phyloP scores from a whole-genome alignment of 2,329 filamentous ascomycete genomes.

The Apiospora rasikravindrae region DNA sequence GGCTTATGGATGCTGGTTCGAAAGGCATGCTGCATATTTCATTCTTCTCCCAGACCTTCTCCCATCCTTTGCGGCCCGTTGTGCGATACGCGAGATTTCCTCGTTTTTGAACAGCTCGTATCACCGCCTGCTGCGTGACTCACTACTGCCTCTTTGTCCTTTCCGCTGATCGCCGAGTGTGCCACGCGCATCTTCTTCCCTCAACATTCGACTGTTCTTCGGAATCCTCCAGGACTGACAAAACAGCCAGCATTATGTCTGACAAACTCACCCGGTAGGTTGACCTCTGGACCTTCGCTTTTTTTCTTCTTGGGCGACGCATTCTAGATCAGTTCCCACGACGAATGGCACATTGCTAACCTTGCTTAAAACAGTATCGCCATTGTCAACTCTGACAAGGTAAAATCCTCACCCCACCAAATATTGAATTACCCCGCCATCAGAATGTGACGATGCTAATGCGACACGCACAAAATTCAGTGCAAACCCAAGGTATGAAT shows the following conservation, averaged over 20 bases:
- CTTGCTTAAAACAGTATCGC: conserved; percentile 73
- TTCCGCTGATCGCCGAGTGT: background rate
- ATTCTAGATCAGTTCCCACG: background rate
- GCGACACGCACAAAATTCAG: conserved; percentile 48
- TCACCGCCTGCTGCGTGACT: conserved; percentile 11
- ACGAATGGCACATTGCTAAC: background rate
- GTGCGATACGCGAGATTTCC: conserved; percentile 7
- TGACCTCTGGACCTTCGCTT: background rate
- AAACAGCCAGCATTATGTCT: conserved; percentile 18
- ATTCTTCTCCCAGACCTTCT: conserved; percentile 8
- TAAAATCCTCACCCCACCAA: conserved; percentile 50
- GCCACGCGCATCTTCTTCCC: background rate
- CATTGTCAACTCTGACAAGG: conserved; percentile 99
- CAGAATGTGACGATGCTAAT: conserved; percentile 29
- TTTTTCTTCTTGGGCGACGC: background rate
- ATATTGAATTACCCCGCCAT: conserved; percentile 43
- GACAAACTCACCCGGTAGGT: conserved; percentile 23
- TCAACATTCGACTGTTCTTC: conserved; percentile 9
- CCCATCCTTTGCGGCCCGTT: conserved; percentile 11
- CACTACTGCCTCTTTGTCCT: background rate
- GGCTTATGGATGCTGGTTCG: background rate
- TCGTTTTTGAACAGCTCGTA: conserved; percentile 13
- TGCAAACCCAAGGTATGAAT: conserved; percentile 81
- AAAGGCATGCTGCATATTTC: background rate
- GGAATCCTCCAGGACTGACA: conserved; percentile 9